Conservation (phyloP, 2,329 filamentous ascomycete species). For the Cephalotrichum gorgonifer region DNA sequence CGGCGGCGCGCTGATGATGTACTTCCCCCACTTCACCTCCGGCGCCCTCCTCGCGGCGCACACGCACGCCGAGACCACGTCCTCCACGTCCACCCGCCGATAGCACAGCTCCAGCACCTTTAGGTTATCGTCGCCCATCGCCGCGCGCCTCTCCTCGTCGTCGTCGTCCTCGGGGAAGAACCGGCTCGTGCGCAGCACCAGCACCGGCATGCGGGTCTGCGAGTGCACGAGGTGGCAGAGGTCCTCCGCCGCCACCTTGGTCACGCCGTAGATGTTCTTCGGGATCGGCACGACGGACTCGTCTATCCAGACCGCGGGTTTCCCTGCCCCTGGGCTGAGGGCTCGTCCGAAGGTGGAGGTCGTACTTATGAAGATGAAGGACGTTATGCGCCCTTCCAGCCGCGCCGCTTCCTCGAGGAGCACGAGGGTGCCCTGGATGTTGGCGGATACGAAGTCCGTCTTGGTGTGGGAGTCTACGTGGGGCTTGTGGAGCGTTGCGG, state of each 20-base stretch:
- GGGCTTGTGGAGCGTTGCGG: constrained; percentile 36
- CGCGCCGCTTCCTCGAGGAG: constrained; percentile 28
- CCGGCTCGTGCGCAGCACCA: constrained; percentile 34
- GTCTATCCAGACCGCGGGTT: constrained; percentile 32
- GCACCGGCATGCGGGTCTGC: constrained; percentile 25
- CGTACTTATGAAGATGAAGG: constrained; percentile 34
- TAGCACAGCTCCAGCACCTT: constrained; percentile 37
- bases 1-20: constrained; percentile 32
- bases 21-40: constrained; percentile 24
- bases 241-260: constrained; percentile 37
- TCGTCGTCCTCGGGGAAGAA: constrained; percentile 40
- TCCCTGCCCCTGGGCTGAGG: constrained; percentile 22
- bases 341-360: constrained; percentile 33
- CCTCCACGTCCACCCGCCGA: constrained; percentile 30
- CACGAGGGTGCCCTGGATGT: constrained; percentile 30
- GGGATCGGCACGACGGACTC: constrained; percentile 27
- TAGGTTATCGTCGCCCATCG: constrained; percentile 29
- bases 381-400: constrained; percentile 15
- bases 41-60: constrained; percentile 24
- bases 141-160: constrained; percentile 25
- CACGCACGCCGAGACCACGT: constrained; percentile 29
- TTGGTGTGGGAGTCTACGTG: constrained; percentile 34
- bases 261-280: constrained; percentile 39
- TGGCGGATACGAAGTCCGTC: constrained; percentile 30
- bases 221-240: constrained; percentile 29